These are phyloP conservation scores for Mycosarcoma maydis DNA, from an alignment of 1,284 basidiomycete species.

Conservation along the genomic window DNA sequence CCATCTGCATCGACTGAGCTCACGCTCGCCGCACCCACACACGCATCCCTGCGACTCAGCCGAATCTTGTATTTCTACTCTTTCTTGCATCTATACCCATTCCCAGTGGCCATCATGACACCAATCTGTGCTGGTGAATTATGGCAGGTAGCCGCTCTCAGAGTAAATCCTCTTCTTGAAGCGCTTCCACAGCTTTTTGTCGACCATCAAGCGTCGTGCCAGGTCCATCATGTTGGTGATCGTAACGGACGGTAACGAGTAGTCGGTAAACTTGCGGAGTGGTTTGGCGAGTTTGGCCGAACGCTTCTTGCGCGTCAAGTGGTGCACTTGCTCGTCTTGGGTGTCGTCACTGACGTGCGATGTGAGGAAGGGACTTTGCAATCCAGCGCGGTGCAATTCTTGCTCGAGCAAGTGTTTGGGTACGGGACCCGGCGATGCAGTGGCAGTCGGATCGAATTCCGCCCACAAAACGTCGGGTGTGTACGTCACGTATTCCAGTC, in stretches of 20 bases:
- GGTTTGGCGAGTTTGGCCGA: conserved; percentile 31
- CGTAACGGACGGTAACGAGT: conserved; percentile 77
- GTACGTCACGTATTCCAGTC: conserved; percentile 64
- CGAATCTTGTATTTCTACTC: neutral
- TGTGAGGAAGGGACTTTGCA: conserved; percentile 58
- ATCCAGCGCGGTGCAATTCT: conserved; percentile 69
- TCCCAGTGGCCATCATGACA: too few species aligned
- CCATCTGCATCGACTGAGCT: conserved; percentile 7
- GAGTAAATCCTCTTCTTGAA: conserved; percentile 77
- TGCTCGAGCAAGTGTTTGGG: conserved; percentile 76
- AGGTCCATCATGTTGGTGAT: conserved; percentile 80
- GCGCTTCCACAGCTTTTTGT: conserved; percentile 74
- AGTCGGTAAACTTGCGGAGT: conserved; percentile 76
- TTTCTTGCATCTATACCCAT: neutral
- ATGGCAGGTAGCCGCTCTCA: conserved; percentile 25
- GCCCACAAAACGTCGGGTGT: conserved; percentile 53
- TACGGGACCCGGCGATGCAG: conserved; percentile 9
- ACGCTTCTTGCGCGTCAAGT: conserved; percentile 5
- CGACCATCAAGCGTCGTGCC: conserved; percentile 73
- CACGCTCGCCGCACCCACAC: neutral
- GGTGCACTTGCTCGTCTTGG: neutral
- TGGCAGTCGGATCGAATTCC: conserved; percentile 21
- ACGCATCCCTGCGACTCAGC: too few species aligned
- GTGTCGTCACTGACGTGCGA: neutral
- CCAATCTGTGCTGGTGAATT: too few species aligned